Conservation (phyloP, 2,329 filamentous ascomycete genomes). For the Hirsutella rhossiliensis region DNA sequence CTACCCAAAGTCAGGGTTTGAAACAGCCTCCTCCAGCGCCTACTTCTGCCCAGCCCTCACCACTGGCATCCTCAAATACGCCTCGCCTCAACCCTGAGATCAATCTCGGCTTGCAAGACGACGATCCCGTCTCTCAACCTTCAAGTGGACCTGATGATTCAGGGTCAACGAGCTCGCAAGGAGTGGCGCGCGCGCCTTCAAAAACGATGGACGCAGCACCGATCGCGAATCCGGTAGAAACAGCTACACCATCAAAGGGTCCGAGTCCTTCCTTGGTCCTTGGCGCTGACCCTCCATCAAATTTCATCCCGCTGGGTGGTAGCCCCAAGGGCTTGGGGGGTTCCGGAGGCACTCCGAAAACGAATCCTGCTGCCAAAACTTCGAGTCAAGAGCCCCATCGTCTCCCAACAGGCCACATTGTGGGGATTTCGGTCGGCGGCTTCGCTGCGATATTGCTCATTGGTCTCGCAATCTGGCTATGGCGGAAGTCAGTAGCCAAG, state of each 20-base stretch:
- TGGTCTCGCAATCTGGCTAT: slow-evolving; percentile 38
- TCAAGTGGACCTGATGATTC: not conserved
- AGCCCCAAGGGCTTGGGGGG: not conserved
- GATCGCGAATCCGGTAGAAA: not conserved
- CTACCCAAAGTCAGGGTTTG: not conserved
- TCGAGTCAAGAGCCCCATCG: slow-evolving; percentile 3
- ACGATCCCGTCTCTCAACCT: too few species aligned
- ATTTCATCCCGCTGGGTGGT: not conserved
- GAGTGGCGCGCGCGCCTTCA: not conserved
- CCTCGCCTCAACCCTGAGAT: not conserved
- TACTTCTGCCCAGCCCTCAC: not conserved
- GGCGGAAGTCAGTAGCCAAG: slow-evolving; percentile 28
- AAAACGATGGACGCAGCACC: not conserved
- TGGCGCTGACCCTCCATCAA: not conserved
- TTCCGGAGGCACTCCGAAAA: not conserved
- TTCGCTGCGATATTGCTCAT: slow-evolving; percentile 29
- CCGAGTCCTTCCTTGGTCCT: not conserved
- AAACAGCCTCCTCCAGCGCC: not conserved
- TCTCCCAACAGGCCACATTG: slow-evolving; percentile 24
- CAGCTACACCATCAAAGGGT: not conserved
- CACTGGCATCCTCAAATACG: not conserved
- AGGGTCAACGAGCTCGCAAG: not conserved
- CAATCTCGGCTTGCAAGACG: too few species aligned
- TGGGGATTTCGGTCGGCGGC: slow-evolving; percentile 38
- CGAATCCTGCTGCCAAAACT: slow-evolving; percentile 1